Base-by-base conservation (phyloP, 129 eudicot species). In the Artemisia tridentata region DNA sequence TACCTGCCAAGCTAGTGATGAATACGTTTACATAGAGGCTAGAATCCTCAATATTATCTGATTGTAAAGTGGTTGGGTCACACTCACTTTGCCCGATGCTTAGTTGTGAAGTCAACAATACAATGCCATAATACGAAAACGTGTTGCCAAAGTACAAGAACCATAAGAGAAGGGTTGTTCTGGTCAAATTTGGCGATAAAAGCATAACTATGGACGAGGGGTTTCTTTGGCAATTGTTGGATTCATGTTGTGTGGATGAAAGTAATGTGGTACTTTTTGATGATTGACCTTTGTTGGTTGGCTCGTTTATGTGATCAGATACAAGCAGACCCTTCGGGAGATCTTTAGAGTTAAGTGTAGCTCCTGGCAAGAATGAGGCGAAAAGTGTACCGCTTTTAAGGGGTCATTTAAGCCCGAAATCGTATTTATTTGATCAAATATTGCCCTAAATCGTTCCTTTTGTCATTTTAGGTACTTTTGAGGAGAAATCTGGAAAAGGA, bases 121-220 rank as follows among this genome's bases (percentile, higher is more conserved):
- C 63, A 23, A 89, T 78, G 16, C 92, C 96, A n/a, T 89, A 89
- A 67, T 81, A 86, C 2, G 92, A 73, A 78, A 89, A 86, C 7
- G 89, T 65, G 69, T 75, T 84, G 48, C 88, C 92, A 52, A 89
- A 84, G 74, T 75, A 83, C 57, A 82, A 7, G 45, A 84, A 64
- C 90, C 89, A 83, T 52, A 89, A 17, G 59, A 84, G 88, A 68
- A 86, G 68, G 0, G 96, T 77, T 25, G 86, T 84, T 69, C 68
- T 52, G 21, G 70, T 54, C 75, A 86, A 73, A 61, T 76, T 74
- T 21, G 89, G 55, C 34, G 96, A 89, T 46, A 90, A 79, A 21
- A 87, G 87, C 73, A 78, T 71, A 65, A 70, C 61, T 31, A 85
- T 14, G 7, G 84, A 80, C 11, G 85, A 81, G 46, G 80, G 48